phyloP scores from a whole-genome alignment of 768 basidiomycete genomes.

The Termitomyces sp. region DNA sequence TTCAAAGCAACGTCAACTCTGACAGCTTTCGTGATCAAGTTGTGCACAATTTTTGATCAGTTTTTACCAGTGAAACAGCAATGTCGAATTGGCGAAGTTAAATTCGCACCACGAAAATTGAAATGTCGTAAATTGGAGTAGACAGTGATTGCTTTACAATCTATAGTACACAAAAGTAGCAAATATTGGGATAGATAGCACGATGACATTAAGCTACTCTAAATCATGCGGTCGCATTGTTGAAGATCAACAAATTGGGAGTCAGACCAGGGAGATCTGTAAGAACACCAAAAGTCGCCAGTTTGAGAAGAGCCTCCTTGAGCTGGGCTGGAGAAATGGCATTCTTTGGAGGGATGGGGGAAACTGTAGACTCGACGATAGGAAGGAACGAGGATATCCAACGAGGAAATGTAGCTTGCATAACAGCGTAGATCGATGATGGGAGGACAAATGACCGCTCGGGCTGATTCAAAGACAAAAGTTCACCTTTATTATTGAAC shows the following conservation, averaged over 20 bases:
- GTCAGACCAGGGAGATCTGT: constrained; percentile 45
- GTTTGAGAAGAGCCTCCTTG: constrained; percentile 64
- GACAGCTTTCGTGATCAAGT: too few species aligned
- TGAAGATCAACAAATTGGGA: constrained; percentile 71
- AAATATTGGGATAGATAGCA: constrained; percentile 1
- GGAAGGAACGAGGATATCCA: constrained; percentile 58
- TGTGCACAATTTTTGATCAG: too few species aligned
- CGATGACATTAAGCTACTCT: constrained; percentile 4
- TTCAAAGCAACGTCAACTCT: not conserved
- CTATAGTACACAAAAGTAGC: constrained; percentile 4
- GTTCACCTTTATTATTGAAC: constrained; percentile 30
- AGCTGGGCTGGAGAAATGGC: constrained; percentile 63
- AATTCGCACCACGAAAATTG: too few species aligned
- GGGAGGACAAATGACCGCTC: constrained; percentile 28
- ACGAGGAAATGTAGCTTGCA: constrained; percentile 48
- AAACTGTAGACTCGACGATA: constrained; percentile 34
- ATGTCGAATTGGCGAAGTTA: too few species aligned
- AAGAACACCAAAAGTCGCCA: constrained; percentile 52
- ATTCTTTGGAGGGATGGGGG: constrained; percentile 33
- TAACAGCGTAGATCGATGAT: constrained; percentile 46
- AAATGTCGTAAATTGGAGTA: not conserved
- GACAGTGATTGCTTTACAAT: not conserved
- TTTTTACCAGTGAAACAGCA: too few species aligned
- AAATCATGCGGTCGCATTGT: constrained; percentile 54
- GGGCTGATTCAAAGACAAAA: constrained; percentile 25